Base-by-base conservation (phyloP, 2,329 filamentous ascomycete species). In the Cercospora brassicicola region DNA sequence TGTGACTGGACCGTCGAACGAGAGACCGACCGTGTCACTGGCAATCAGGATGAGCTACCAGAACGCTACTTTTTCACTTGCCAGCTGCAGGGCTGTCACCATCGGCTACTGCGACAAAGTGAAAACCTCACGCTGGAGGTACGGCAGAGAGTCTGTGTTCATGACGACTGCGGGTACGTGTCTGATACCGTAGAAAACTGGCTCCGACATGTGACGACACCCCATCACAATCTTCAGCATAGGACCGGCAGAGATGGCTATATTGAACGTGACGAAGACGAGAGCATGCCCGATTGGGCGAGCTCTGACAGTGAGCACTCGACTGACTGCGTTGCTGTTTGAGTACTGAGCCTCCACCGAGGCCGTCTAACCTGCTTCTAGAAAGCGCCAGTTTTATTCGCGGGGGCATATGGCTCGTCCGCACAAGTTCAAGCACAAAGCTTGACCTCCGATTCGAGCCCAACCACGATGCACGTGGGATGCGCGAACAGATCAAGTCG, bases 161-260 rank as follows among this genome's bases (percentile, higher is more conserved):
- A 71, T n/a, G 62, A 64, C n/a, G 65, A 65, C 39, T 71, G 69
- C 39, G 67, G 67, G 2, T 67, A 69, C 20, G 67, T 71, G 8
- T 69, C 69, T 7, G 64, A 65, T 11, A 67, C 62, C 15, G 62
- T 66, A 10, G 66, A 66, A n/a, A 66, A 60, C 31, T 71, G 69
- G 69, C 59, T 67, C 5, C 30, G 45, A 61, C 69, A 71, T 55
- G 59, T 68, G 26, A 68, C 66, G 5, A 65, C 66, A 15, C 30
- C 62, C 13, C 66, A 68, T 36, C 66, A 68, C 59, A 51, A 45
- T 10, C 59, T 62, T 33, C 57, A 65, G 23, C 33, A 57, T 33
- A 63, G 9, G 4, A 59, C 33, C 4, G 28, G 13, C 13, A 55
- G 30, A 13, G 55, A 65, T 42, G 42, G 15, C 6, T 15, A 39